A percentile compares a stretch with the other conserved stretches of the same genome.
Conservation (phyloP, 108 stramenopile species). For the Pseudonitzschia multiseries region DNA sequence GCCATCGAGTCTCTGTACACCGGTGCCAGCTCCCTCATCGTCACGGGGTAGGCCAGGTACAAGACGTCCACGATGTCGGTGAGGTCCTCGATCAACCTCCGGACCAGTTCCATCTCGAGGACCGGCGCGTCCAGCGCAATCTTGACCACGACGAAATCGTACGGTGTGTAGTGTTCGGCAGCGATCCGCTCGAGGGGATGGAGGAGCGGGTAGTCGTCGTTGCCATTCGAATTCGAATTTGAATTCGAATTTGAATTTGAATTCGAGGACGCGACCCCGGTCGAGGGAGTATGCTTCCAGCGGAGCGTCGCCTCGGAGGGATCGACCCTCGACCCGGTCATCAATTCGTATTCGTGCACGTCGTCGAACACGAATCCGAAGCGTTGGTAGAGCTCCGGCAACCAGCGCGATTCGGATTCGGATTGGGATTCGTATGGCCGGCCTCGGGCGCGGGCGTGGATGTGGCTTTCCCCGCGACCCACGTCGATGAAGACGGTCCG, state of each 20-base stretch:
- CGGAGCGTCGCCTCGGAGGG: constrained; percentile 38
- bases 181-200: constrained; percentile 36
- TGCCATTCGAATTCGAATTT: constrained; percentile 9
- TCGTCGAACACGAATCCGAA: constrained; percentile 71
- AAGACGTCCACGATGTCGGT: constrained; percentile 60
- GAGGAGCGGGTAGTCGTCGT: too few species aligned
- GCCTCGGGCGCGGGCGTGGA: too few species aligned
- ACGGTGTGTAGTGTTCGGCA: constrained; percentile 28
- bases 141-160: constrained; percentile 60
- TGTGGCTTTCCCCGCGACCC: too few species aligned
- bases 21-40: constrained; percentile 34
- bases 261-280: constrained; percentile 45
- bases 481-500: constrained; percentile 59
- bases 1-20: constrained; percentile 27
- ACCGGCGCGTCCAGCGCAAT: constrained; percentile 49
- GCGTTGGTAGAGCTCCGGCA: constrained; percentile 36
- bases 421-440: too few species aligned
- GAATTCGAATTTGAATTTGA: constrained; percentile 18
- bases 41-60: constrained; percentile 72
- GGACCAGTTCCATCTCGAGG: constrained; percentile 42
- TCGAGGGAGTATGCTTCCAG: constrained; percentile 22
- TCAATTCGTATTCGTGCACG: constrained; percentile 38
- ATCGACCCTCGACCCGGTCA: constrained; percentile 12
- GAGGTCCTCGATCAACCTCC: constrained; percentile 34
- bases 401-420: background rate